These are phyloP conservation scores for Aspergillus transmontanensis DNA, from an alignment of 2,329 filamentous ascomycete genomes.

Conservation along the genomic window DNA sequence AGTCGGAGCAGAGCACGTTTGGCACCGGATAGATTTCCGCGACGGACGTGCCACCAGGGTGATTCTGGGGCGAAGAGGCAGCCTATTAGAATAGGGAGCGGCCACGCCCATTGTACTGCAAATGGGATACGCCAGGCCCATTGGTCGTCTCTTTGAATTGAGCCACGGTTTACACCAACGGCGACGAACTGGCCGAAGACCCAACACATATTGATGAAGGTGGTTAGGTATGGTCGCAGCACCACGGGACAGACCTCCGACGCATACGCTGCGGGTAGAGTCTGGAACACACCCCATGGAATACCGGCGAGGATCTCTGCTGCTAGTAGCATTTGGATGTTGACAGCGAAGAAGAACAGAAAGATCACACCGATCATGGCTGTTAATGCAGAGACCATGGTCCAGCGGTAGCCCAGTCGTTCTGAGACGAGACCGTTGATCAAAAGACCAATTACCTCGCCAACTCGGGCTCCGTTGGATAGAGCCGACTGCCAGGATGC, in stretches of 20 bases:
- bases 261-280: slow-evolving; percentile 45
- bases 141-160: slow-evolving; percentile 43
- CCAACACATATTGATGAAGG: slow-evolving; percentile 46
- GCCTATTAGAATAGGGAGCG: slow-evolving; percentile 47
- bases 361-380: slow-evolving; percentile 47
- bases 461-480: slow-evolving; percentile 23
- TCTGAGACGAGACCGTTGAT: slow-evolving; percentile 33
- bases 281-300: slow-evolving; percentile 52
- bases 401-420: slow-evolving; percentile 31
- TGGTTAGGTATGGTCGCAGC: slow-evolving; percentile 42
- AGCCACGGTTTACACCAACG: slow-evolving; percentile 48
- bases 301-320: slow-evolving; percentile 53
- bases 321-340: slow-evolving; percentile 45
- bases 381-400: slow-evolving; percentile 38
- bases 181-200: slow-evolving; percentile 51
- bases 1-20: slow-evolving; percentile 44
- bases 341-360: slow-evolving; percentile 51
- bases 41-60: slow-evolving; percentile 52
- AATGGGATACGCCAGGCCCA: slow-evolving; percentile 55
- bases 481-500: slow-evolving; percentile 38
- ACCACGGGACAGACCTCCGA: slow-evolving; percentile 44
- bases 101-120: slow-evolving; percentile 53
- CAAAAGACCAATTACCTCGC: slow-evolving; percentile 31
- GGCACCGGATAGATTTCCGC: slow-evolving; percentile 44
- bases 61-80: slow-evolving; percentile 48